Base-by-base conservation (phyloP, 805 yeast genomes). In the Nakazawaea molendinolei region DNA sequence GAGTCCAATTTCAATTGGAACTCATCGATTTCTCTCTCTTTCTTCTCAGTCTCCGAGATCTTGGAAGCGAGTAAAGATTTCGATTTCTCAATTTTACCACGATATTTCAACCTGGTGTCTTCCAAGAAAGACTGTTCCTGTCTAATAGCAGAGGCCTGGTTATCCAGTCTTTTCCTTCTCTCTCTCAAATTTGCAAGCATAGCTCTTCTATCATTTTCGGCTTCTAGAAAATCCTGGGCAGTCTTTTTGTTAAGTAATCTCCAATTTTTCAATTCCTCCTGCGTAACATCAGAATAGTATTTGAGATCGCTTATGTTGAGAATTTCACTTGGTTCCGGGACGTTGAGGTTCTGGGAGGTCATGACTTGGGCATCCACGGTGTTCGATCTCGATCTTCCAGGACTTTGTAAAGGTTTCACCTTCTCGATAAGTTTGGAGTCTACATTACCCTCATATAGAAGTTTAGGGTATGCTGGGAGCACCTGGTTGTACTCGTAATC, bases 291-390 rank as follows among this genome's bases (percentile, higher is more conserved):
- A 17, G 67, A 46, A 28, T 60, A 47, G 40, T 58, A 65, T 39
- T 67, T 58, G 24, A 67, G 44, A 41, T 65, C 71, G 39, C 61
- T 67, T 26, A 65, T 61, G 46, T 66, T 68, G 6, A 50, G 55
- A 40, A 51, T 63, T 44, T 46, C 37, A 3, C 38, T 36, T 3
- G 41, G 41, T 24, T 18, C 31, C 23, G 31, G 37, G 13, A 31
- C 17, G 4, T 23, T 17, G 15, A 20, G 12, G 3, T 15, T 12
- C 12, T 31, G 34, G 6, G 22, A 36, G 1, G 45, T 46, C 25
- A 33, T 38, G 7, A 42, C n/a, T 2, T 53, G 51, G 23, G 47
- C 48, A 1, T 54, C 60, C 3, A 53, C 19, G 3, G 71, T 63
- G 39, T 55, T 55, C 33, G 67, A 61, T 15, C 61, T 43, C 8